Conservation (phyloP, 768 basidiomycete species). For the Boletus rubropictus region DNA sequence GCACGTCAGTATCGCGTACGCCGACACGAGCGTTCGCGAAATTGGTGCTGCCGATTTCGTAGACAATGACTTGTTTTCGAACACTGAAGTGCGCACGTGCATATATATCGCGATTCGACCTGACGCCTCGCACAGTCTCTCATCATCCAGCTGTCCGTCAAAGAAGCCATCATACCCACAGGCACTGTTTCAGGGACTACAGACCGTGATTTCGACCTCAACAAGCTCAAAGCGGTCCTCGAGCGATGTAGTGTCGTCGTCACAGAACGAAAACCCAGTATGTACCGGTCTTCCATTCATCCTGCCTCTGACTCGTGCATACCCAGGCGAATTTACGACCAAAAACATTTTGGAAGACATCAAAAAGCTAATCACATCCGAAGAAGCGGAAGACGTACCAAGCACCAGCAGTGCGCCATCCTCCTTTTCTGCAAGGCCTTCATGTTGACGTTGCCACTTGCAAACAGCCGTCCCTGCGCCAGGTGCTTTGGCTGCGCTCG, state of each 20-base stretch:
- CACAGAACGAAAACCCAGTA: slow-evolving; percentile 85
- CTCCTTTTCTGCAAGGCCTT: neutral
- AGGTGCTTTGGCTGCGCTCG: slow-evolving; percentile 72
- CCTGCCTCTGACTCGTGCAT: neutral
- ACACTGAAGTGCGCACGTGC: slow-evolving; percentile 68
- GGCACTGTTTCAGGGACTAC: slow-evolving; percentile 68
- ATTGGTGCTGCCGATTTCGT: slow-evolving; percentile 88
- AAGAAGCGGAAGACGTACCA: slow-evolving; percentile 21
- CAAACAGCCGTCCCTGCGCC: slow-evolving; percentile 66
- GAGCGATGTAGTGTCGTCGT: slow-evolving; percentile 89
- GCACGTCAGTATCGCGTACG: slow-evolving; percentile 83
- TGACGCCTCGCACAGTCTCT: slow-evolving; percentile 56
- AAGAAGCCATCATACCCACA: slow-evolving; percentile 82
- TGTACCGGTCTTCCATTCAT: slow-evolving; percentile 16
- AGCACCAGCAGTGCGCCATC: slow-evolving; percentile 7
- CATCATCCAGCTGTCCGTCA: slow-evolving; percentile 93
- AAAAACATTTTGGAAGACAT: slow-evolving; percentile 80
- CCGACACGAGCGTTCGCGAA: slow-evolving; percentile 79
- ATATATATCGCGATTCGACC: neutral
- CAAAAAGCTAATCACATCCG: slow-evolving; percentile 35
- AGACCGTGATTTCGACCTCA: slow-evolving; percentile 81
- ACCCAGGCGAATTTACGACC: slow-evolving; percentile 73
- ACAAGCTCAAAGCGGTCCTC: slow-evolving; percentile 78
- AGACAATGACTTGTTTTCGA: slow-evolving; percentile 94
- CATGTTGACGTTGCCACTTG: neutral